Base-by-base conservation (phyloP, 306 rosid genomes). In the Malus asiatica region DNA sequence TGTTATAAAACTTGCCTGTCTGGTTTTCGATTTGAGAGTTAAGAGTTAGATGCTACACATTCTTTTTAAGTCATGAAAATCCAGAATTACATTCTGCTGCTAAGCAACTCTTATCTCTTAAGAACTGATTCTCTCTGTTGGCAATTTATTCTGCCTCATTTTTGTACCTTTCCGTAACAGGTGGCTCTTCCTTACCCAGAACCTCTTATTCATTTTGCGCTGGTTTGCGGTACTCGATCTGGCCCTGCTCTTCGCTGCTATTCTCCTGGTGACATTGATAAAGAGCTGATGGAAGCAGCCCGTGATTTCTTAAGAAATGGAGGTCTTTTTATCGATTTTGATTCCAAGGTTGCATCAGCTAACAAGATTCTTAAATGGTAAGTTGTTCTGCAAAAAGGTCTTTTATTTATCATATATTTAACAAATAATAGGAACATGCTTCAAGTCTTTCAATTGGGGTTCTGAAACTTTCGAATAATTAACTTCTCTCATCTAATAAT, bases 131-230 rank as follows among this genome's bases (percentile, higher is more conserved):
- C 4, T 76, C 59, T 71, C 48, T 46, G 55, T 71, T 45, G 25
- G 72, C 63, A 38, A 30, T 27, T 68, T 3, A 11, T 45, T 61
- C 33, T 20, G 59, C 55, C 73, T 68, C 64, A 66, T 62, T 76
- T 79, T 40, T 19, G 69, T 74, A 51, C 73, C 62, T 66, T 70
- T 77, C 51, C 60, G 12, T 76, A 62, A 58, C 83, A 92, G 98
- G 88, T 84, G 72, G 94, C 96, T 61, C 95, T 94, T 77, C 95
- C 95, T 76, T 92, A 89, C 76, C 73, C 91, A 22, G 98, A 94
- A 84, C 96, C 97, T 82, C 91, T 94, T 69, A 80, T 88, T 81
- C 98, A 94, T 83, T 90, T 92, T 82, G 91, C 95, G 9, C 82
- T 92, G 77, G 95, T 85, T 38, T 83, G 79, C 68, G 97, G 96